Evolutionary conservation across 2,329 filamentous ascomycete genomes (phyloP), one percentile per base, ranked within the genome.

Genomic region (Aspergillus sp.): DNA sequence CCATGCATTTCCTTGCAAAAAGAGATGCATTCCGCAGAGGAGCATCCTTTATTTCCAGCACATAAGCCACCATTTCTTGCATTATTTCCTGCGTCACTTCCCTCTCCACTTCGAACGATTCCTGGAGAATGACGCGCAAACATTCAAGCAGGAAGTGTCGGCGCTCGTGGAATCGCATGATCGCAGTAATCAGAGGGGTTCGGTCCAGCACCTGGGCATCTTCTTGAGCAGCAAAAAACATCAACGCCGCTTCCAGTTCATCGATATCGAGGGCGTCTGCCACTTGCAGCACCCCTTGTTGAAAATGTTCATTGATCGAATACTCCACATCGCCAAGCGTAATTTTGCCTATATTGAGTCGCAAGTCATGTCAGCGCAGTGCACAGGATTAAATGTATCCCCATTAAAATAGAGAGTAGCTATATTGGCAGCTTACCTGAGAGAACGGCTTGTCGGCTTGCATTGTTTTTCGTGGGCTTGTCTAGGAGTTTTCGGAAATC

Each of bases 251-350:
- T 56, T 93, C 81, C 45, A 95, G 64, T 67, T 98, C 94, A 68
- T 98, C 90, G 41, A 98, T 75, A 58, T 95, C 84, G 49, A 96
- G 75, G 54, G 89, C 88, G 65, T 97, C 90, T 43, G 91, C 87
- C 32, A 98, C 75, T 56, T 88, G 81, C 29, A 95, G 75, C 26
- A 83, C 81, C 54, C 85, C 82, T 65, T 95, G 85, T 60, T 91
- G 83, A 67, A 98, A 97, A 49, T 89, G 83, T 44, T 87, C 79
- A 67, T 95, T 96, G 70, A 98, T 74, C 19, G 77, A 73, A 66
- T 89, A 97, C 58, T 90, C 81, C 30, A 81, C 77, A 49, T 83
- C 85, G 54, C 80, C 79, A 46, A 95, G 70, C 30, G 73, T 81
- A 54, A 97, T 75, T 62, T 87, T 90, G 45, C 88, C 90, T 93